Evolutionary conservation across 495 filamentous ascomycete species (phyloP).

Genomic region (Trichoderma erinaceum): DNA sequence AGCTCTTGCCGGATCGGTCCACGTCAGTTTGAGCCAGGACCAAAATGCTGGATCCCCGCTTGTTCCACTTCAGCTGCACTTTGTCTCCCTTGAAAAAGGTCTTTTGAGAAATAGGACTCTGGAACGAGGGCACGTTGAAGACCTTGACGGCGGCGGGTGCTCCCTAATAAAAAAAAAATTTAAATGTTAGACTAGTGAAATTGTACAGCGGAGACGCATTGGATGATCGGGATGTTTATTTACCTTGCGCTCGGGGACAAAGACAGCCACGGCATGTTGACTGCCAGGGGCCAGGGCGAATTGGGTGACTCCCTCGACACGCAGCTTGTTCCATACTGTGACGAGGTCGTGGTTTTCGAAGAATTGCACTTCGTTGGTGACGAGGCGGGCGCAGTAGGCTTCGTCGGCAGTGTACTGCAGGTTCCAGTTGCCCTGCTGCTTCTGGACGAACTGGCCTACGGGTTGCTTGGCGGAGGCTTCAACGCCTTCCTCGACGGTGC

Average conservation of each 20-base stretch:
- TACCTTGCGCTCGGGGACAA: slow-evolving; percentile 92
- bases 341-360: slow-evolving; percentile 78
- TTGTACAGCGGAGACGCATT: too few species aligned
- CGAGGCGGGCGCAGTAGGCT: slow-evolving; percentile 80
- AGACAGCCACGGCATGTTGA: slow-evolving; percentile 85
- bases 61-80: slow-evolving; percentile 96
- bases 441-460: slow-evolving; percentile 89
- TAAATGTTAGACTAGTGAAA: too few species aligned
- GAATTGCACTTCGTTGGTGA: slow-evolving; percentile 97
- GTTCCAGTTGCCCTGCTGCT: slow-evolving; percentile 93
- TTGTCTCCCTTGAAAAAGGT: slow-evolving; percentile 99
- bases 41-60: slow-evolving; percentile 79
- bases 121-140: slow-evolving; percentile 84
- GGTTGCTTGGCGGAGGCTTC: slow-evolving; percentile 58
- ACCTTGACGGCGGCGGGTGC: slow-evolving; percentile 90
- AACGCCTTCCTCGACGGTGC: slow-evolving; percentile 53
- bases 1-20: slow-evolving; percentile 95
- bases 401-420: slow-evolving; percentile 94
- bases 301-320: slow-evolving; percentile 82
- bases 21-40: slow-evolving; percentile 97
- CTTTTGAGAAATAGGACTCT: slow-evolving; percentile 80
- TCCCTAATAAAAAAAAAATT: slow-evolving; percentile 48
- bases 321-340: slow-evolving; percentile 90
- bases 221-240: slow-evolving; percentile 10
- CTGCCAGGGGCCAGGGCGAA: slow-evolving; percentile 86